These are phyloP conservation scores for Aspergillus bertholletiae DNA, from an alignment of 495 filamentous ascomycete species.

Conservation along the genomic window DNA sequence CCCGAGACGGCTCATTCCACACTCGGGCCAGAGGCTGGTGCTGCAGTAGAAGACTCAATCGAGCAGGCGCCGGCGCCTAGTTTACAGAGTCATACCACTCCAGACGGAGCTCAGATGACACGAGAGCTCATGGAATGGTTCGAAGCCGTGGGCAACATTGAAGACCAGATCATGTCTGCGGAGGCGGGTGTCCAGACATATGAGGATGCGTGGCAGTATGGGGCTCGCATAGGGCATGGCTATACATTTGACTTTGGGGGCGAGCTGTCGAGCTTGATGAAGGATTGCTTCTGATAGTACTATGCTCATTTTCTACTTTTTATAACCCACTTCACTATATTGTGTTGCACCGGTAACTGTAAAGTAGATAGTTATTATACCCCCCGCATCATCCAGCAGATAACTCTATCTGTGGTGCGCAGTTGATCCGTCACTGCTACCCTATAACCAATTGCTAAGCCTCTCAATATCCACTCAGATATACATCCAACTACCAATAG, in stretches of 20 bases:
- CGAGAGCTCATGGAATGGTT: constrained; percentile 42
- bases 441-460: no score
- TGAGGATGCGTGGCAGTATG: constrained; percentile 19
- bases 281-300: constrained; percentile 31
- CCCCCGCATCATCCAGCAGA: no score
- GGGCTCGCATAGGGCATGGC: constrained; percentile 11
- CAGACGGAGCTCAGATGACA: constrained; percentile 37
- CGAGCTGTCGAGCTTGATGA: constrained; percentile 39
- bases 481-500: no score
- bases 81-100: constrained; percentile 23
- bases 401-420: no score
- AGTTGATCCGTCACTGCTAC: no score
- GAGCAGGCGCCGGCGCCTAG: constrained; percentile 8
- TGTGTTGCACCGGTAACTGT: no score
- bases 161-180: constrained; percentile 37
- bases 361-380: no score
- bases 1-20: background rate
- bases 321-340: no score
- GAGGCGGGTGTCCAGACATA: constrained; percentile 18
- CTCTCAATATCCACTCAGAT: no score
- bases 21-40: background rate
- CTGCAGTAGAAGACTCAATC: background rate
- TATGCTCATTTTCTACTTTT: no score
- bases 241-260: constrained; percentile 34
- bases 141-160: constrained; percentile 35